Base-by-base conservation (phyloP, 73 alveolate species). In the Symbiodinium pilosum region DNA sequence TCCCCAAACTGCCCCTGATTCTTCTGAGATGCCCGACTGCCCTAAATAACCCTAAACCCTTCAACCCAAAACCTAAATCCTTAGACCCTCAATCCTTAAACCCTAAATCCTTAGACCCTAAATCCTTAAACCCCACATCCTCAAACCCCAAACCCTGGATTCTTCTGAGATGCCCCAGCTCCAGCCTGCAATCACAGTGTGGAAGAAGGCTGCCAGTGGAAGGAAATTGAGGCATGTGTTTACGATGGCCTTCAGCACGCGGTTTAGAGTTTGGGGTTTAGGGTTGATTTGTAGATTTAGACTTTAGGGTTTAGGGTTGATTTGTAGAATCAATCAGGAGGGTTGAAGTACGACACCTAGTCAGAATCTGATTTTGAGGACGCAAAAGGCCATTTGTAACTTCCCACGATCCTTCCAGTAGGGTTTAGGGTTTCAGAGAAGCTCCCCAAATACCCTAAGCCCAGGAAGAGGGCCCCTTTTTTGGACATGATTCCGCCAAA, bases 131-230 rank as follows among this genome's bases (percentile, higher is more conserved):
- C 6, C 59, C 59, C 59, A 9, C 6, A 47, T 9, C 59, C 59
- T 14, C 14, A 47, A 47, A 47, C 59, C 59, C 59, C 14, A 47
- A 47, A 47, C 59, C 59, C 59, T 47, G n/a, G n/a, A n/a, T n/a
- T n/a, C n/a, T n/a, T n/a, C 20, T n/a, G 73, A 54, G 73, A 54
- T 54, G 73, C 95, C 95, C 42, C 43, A 89, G 95, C 87, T 89
- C 95, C 95, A 89, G 21, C 95, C 95, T 32, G 95, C 87, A 64
- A 89, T 40, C 51, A 89, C 95, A 0, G 95, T 89, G 87, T 89
- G 95, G 30, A 89, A 64, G 75, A 89, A 89, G 14, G 87, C 95
- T 7, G 95, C 95, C 34, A 89, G 77, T 7, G 95, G 95, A 64
- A 91, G 36, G 81, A 91, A 91, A 32, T 41, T 42, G 38, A 26